Evolutionary conservation across 2,329 filamentous ascomycete genomes (phyloP).

Genomic region (Tolypocladium tropicale): DNA sequence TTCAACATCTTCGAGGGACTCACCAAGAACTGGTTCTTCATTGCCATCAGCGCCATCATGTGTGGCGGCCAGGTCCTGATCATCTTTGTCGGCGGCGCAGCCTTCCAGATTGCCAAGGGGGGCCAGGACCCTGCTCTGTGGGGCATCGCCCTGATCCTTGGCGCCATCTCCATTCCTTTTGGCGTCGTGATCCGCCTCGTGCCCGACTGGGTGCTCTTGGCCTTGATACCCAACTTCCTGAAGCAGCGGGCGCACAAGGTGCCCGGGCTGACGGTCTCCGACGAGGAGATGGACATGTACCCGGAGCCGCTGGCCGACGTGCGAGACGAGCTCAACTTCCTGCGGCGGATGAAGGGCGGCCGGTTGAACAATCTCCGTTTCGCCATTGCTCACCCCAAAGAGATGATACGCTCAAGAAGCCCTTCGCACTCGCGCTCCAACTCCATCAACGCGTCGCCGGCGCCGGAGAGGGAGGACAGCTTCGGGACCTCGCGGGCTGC

Average conservation of each 20-base stretch:
- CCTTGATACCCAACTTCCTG: slow-evolving; percentile 41
- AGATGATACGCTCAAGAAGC: slow-evolving; percentile 55
- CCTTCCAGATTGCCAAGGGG: slow-evolving; percentile 58
- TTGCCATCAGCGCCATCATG: slow-evolving; percentile 78
- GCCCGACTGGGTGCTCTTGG: slow-evolving; percentile 58
- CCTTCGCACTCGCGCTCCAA: slow-evolving; percentile 55
- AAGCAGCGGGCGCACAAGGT: slow-evolving; percentile 36
- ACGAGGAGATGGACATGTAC: slow-evolving; percentile 59
- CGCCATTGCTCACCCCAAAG: slow-evolving; percentile 63
- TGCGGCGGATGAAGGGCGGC: slow-evolving; percentile 72
- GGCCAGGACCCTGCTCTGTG: slow-evolving; percentile 61
- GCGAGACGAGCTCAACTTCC: slow-evolving; percentile 69
- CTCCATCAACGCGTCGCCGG: slow-evolving; percentile 50
- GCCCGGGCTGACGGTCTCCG: slow-evolving; percentile 50
- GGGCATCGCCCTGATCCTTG: slow-evolving; percentile 78
- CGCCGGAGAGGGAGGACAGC: slow-evolving; percentile 50
- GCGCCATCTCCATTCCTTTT: slow-evolving; percentile 74
- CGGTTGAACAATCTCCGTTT: slow-evolving; percentile 75
- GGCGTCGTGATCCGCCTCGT: slow-evolving; percentile 73
- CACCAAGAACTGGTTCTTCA: slow-evolving; percentile 77
- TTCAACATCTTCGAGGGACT: slow-evolving; percentile 95
- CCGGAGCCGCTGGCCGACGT: slow-evolving; percentile 65
- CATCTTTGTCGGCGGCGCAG: slow-evolving; percentile 71
- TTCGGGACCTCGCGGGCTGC: slow-evolving; percentile 32
- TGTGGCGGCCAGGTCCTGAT: slow-evolving; percentile 84